Evolutionary conservation across 768 basidiomycete species (phyloP).

Genomic region (Rhodotorula kratochvilovae): DNA sequence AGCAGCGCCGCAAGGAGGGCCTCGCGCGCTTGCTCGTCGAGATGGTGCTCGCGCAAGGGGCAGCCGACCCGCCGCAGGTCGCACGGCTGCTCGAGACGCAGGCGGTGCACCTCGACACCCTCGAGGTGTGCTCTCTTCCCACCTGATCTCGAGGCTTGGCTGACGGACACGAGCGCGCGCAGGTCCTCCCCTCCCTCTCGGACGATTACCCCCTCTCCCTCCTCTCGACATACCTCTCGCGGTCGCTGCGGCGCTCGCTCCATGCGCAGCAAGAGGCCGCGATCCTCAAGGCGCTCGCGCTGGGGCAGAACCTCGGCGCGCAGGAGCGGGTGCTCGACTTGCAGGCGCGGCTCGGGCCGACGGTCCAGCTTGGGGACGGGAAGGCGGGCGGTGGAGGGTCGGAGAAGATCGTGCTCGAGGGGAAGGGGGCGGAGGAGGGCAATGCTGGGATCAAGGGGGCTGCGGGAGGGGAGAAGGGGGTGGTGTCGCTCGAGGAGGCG

Average conservation of each 20-base stretch:
- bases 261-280: conserved; percentile 18
- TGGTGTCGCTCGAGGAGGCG: background rate
- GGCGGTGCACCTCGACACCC: conserved; percentile 22
- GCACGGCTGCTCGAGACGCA: conserved; percentile 27
- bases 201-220: conserved; percentile 4
- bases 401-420: conserved; percentile 1
- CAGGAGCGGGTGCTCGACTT: conserved; percentile 6
- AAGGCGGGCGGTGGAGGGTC: background rate
- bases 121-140: conserved; percentile 10
- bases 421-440: background rate
- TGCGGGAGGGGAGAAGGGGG: background rate
- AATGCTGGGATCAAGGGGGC: background rate
- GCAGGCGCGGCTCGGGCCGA: background rate
- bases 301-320: conserved; percentile 22
- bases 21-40: conserved; percentile 33
- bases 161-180: background rate
- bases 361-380: background rate
- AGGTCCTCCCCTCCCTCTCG: conserved; percentile 12
- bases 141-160: background rate
- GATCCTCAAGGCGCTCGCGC: conserved; percentile 28
- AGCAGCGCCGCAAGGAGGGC: background rate
- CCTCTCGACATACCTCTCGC: conserved; percentile 14
- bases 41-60: conserved; percentile 13
- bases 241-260: conserved; percentile 19
- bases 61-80: background rate